Evolutionary conservation across 306 rosid genomes (phyloP).

Genomic region (Vachellia pachyceras): DNA sequence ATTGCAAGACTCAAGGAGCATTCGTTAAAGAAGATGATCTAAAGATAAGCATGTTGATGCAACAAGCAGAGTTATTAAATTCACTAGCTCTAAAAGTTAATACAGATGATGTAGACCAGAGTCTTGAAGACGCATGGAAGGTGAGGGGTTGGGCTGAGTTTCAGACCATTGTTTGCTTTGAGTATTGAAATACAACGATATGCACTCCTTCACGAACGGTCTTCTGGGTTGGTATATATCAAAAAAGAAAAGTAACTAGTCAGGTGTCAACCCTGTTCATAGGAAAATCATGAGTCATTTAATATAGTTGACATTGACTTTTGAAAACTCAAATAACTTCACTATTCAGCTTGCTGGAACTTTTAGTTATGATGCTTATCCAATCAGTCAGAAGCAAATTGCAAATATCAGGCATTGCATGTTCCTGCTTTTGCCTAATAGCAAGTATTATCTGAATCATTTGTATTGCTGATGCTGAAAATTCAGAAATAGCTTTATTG

Average conservation of each 20-base stretch:
- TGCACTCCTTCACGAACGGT: slow-evolving; percentile 18
- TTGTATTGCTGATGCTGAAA: slow-evolving; percentile 18
- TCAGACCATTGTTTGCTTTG: slow-evolving; percentile 17
- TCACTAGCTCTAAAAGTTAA: slow-evolving; percentile 75
- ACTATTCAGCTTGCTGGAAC: not conserved
- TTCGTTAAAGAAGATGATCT: slow-evolving; percentile 80
- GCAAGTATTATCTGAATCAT: not conserved
- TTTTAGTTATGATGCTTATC: not conserved
- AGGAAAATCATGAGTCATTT: not conserved
- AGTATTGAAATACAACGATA: slow-evolving; percentile 16
- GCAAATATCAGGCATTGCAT: too few relatives aligned
- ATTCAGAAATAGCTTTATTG: not conserved
- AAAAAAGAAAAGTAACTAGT: slow-evolving; percentile 7
- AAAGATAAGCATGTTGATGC: slow-evolving; percentile 62
- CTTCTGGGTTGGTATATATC: slow-evolving; percentile 1
- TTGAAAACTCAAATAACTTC: not conserved
- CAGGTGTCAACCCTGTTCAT: slow-evolving; percentile 6
- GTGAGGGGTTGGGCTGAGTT: slow-evolving; percentile 54
- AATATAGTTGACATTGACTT: slow-evolving; percentile 12
- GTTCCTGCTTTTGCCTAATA: too few relatives aligned
- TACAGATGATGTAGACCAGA: slow-evolving; percentile 73
- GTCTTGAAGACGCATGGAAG: slow-evolving; percentile 91
- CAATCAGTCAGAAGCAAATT: slow-evolving; percentile 5
- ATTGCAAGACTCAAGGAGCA: slow-evolving; percentile 56
- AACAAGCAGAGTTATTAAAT: slow-evolving; percentile 84